Conservation (phyloP, 148 eudicot species). For the Silene latifolia region DNA sequence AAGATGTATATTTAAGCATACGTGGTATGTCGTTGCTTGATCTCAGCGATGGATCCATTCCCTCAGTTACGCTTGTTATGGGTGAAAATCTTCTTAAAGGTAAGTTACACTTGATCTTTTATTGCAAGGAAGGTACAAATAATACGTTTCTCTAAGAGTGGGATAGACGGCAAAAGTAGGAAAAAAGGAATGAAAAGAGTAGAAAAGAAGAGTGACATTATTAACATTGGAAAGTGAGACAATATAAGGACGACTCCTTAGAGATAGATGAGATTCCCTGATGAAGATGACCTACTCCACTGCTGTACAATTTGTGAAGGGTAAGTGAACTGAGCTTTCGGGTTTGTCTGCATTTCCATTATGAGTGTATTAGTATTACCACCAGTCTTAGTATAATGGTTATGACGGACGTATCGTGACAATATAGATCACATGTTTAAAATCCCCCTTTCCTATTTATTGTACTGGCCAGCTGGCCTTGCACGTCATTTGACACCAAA, state of each 20-base stretch:
- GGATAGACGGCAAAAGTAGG: constrained; percentile 32
- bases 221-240: constrained; percentile 48
- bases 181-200: constrained; percentile 27
- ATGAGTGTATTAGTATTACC: no score
- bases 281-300: constrained; percentile 44
- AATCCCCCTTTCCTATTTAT: no score
- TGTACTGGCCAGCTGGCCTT: no score
- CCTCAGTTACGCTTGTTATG: constrained; percentile 57
- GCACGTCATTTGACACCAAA: no score
- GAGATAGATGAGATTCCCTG: constrained; percentile 62
- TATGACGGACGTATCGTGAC: no score
- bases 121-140: no score
- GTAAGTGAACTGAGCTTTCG: neutral
- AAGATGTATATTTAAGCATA: neutral
- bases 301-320: neutral
- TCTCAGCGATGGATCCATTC: constrained; percentile 45
- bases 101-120: constrained; percentile 7
- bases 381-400: no score
- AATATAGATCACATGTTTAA: no score
- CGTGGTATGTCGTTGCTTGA: no score
- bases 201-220: constrained; percentile 40
- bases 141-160: no score
- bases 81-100: constrained; percentile 89
- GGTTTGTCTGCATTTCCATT: constrained; percentile 15
- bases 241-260: constrained; percentile 25